Evolutionary conservation across 2,329 filamentous ascomycete species (phyloP).

Genomic region (Fusarium sp.): DNA sequence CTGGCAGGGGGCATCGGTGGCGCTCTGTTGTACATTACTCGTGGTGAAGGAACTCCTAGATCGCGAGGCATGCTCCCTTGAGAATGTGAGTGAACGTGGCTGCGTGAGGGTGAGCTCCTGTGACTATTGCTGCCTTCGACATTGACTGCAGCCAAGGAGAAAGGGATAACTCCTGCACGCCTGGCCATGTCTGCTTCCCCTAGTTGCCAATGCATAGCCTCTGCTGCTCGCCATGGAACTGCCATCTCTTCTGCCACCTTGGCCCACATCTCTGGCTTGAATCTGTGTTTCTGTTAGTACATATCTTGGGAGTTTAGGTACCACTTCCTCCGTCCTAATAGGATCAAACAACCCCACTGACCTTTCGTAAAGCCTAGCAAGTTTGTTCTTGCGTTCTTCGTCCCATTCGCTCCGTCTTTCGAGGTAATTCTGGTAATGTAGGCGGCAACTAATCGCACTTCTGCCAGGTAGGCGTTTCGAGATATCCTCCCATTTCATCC

Average conservation of each 20-base stretch:
- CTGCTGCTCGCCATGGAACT: conserved; percentile 92
- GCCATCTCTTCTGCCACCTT: conserved; percentile 95
- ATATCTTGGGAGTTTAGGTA: neutral
- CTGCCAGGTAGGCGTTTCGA: conserved; percentile 89
- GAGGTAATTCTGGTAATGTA: conserved; percentile 97
- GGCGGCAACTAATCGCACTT: conserved; percentile 91
- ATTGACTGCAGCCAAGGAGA: conserved; percentile 72
- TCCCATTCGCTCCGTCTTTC: conserved; percentile 95
- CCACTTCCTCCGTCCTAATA: neutral
- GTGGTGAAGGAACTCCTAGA: conserved; percentile 55
- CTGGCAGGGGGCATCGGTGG: conserved; percentile 46
- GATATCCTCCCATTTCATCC: conserved; percentile 99
- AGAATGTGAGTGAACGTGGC: conserved; percentile 58
- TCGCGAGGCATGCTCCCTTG: conserved; percentile 60
- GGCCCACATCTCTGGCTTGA: conserved; percentile 98
- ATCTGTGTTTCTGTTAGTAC: conserved; percentile 65
- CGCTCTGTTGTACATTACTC: conserved; percentile 54
- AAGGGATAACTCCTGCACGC: conserved; percentile 88
- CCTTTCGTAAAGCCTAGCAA: conserved; percentile 95
- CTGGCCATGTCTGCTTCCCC: conserved; percentile 94
- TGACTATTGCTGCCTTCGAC: conserved; percentile 56
- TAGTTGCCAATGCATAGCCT: conserved; percentile 98
- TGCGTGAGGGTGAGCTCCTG: conserved; percentile 54
- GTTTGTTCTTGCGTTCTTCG: conserved; percentile 96
- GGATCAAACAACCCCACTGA: conserved; percentile 52